Conservation (phyloP, 768 basidiomycete genomes). For the Boletus speciosus region DNA sequence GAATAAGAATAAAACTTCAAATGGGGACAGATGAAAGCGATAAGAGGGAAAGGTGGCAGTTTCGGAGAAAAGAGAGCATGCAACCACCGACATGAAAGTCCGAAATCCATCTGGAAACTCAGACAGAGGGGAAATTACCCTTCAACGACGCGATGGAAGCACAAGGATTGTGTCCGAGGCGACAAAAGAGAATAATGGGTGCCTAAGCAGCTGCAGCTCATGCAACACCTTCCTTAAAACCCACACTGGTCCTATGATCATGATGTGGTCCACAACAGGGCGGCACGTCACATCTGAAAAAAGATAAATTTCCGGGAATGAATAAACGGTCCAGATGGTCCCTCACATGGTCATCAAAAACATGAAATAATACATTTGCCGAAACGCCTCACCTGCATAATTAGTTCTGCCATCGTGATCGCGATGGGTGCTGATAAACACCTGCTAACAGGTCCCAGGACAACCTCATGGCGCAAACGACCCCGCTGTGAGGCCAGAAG, state of each 20-base stretch:
- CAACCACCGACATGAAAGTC: conserved; percentile 32
- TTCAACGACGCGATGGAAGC: conserved; percentile 8
- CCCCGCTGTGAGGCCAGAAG: conserved; percentile 7
- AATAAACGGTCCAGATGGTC: conserved; percentile 22
- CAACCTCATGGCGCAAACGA: conserved; percentile 23
- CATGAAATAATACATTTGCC: conserved; percentile 22
- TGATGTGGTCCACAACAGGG: conserved; percentile 14
- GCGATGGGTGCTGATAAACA: conserved; percentile 25
- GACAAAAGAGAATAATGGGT: conserved; percentile 10
- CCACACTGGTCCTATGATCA: background rate
- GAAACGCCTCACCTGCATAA: conserved; percentile 22
- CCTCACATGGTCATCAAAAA: conserved; percentile 28
- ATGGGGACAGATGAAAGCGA: conserved; percentile 20
- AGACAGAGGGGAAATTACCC: conserved; percentile 21
- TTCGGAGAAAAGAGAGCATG: conserved; percentile 24
- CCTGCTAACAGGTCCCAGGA: conserved; percentile 12
- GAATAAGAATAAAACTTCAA: conserved; percentile 14
- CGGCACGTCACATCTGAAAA: conserved; percentile 21
- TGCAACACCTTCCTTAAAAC: conserved; percentile 9
- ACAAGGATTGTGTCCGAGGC: conserved; percentile 3
- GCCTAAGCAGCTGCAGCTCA: conserved; percentile 4
- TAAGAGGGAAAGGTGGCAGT: conserved; percentile 21
- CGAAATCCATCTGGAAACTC: conserved; percentile 30
- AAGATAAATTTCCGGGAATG: conserved; percentile 22
- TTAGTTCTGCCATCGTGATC: conserved; percentile 24